These are phyloP conservation scores for Rhodomyrtus tomentosa DNA, from an alignment of 345 rosid genomes.

Conservation along the genomic window DNA sequence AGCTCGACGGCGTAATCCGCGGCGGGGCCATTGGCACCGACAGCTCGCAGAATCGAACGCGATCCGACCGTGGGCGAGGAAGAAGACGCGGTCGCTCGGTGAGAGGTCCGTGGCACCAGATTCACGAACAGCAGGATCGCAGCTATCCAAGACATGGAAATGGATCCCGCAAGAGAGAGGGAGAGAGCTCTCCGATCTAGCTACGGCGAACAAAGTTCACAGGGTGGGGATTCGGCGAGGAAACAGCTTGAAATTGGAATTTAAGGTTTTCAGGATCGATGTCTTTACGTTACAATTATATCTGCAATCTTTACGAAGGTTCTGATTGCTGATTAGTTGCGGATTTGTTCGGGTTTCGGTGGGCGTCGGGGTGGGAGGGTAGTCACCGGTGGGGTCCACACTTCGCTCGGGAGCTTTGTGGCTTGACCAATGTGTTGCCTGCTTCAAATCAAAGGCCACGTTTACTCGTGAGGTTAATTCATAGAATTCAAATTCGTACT, in stretches of 20 bases:
- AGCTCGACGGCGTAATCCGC: conserved; percentile 60
- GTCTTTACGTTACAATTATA: neutral
- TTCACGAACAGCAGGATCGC: conserved; percentile 17
- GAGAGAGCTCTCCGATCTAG: neutral
- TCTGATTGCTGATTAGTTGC: neutral
- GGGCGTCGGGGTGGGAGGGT: neutral
- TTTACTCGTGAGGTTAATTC: too few relatives aligned
- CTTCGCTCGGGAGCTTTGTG: neutral
- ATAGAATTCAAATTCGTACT: too few relatives aligned
- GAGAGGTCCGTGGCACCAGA: conserved; percentile 15
- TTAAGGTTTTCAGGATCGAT: neutral
- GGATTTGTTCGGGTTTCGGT: neutral
- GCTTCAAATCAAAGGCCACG: too few relatives aligned
- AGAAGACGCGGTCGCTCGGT: neutral
- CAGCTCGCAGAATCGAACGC: conserved; percentile 50
- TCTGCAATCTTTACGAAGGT: neutral
- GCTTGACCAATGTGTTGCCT: too few relatives aligned
- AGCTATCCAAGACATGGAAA: conserved; percentile 37
- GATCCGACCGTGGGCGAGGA: conserved; percentile 23
- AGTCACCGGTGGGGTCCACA: neutral
- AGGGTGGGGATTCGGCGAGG: neutral
- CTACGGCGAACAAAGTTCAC: neutral
- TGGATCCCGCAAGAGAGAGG: neutral
- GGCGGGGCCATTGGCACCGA: conserved; percentile 9
- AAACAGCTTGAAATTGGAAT: neutral